Conservation (phyloP, 2,329 filamentous ascomycete genomes). For the Ophiostoma triangulosporum region DNA sequence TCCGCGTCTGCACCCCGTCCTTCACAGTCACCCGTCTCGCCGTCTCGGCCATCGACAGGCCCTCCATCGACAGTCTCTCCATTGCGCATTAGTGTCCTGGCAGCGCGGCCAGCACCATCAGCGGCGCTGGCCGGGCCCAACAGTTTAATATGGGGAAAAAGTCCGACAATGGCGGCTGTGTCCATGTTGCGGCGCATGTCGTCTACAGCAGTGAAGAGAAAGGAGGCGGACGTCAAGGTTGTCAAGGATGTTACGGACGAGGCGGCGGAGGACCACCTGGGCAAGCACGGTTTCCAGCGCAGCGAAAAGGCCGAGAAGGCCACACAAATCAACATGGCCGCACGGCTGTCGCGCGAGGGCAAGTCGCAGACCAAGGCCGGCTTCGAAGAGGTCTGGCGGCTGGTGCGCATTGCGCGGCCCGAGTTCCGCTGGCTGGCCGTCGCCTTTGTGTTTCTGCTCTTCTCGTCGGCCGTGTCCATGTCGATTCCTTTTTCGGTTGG, state of each 20-base stretch:
- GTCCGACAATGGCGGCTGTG: slow-evolving; percentile 1
- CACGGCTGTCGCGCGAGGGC: slow-evolving; percentile 75
- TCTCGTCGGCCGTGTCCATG: slow-evolving; percentile 90
- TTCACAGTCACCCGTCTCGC: not conserved
- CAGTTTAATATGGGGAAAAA: slow-evolving; percentile 5
- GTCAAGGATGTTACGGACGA: slow-evolving; percentile 21
- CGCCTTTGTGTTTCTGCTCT: slow-evolving; percentile 73
- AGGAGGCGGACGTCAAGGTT: not conserved
- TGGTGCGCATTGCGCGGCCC: slow-evolving; percentile 79
- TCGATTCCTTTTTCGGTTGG: slow-evolving; percentile 94
- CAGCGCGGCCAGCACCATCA: not conserved
- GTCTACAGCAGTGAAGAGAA: not conserved
- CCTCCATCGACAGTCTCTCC: no score
- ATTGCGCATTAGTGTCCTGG: no score
- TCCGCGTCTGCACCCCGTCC: not conserved
- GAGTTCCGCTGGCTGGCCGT: slow-evolving; percentile 64
- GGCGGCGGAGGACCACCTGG: slow-evolving; percentile 11
- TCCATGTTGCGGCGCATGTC: slow-evolving; percentile 8
- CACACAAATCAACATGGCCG: slow-evolving; percentile 77
- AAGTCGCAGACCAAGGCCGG: slow-evolving; percentile 44
- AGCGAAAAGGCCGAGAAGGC: slow-evolving; percentile 79
- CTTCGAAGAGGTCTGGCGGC: slow-evolving; percentile 64
- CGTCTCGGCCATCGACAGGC: not conserved
- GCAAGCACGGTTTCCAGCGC: slow-evolving; percentile 20
- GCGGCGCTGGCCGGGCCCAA: not conserved